phyloP scores from a whole-genome alignment of 2,329 filamentous ascomycete species.

The Alternaria sp. region DNA sequence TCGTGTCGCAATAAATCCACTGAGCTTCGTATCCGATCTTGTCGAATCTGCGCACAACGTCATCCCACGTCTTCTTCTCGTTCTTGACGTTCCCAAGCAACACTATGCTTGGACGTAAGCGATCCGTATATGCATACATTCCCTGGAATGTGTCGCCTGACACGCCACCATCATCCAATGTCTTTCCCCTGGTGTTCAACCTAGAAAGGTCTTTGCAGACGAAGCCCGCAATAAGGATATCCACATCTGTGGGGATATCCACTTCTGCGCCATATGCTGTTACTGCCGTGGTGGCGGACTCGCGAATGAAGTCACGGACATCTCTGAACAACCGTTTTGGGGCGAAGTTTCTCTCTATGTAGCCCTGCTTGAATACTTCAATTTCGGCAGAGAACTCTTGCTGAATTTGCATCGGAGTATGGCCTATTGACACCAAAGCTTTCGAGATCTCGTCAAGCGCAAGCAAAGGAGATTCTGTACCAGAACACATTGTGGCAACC shows the following conservation, averaged over 20 bases:
- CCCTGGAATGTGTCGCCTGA: conserved; percentile 71
- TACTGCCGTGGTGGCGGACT: conserved; percentile 60
- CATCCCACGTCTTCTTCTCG: conserved; percentile 64
- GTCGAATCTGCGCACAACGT: conserved; percentile 57
- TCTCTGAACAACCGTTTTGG: conserved; percentile 56
- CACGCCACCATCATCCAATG: conserved; percentile 65
- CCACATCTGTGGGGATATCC: conserved; percentile 64
- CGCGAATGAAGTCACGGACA: conserved; percentile 55
- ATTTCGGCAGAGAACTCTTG: conserved; percentile 59
- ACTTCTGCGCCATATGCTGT: conserved; percentile 72
- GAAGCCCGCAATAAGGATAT: conserved; percentile 75
- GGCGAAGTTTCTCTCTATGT: conserved; percentile 57
- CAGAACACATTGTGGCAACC: conserved; percentile 79
- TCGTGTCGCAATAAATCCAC: conserved; percentile 67
- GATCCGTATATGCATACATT: conserved; percentile 65
- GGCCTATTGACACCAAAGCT: conserved; percentile 6
- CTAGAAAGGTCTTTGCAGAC: conserved; percentile 78
- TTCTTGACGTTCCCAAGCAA: conserved; percentile 74
- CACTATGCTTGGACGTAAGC: conserved; percentile 67
- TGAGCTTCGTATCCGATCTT: conserved; percentile 64
- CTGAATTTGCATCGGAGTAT: conserved; percentile 32
- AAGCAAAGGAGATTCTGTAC: conserved; percentile 77
- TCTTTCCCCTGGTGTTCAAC: conserved; percentile 67
- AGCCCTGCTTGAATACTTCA: conserved; percentile 56
- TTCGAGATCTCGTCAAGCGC: conserved; percentile 65